A percentile compares a stretch with the other conserved stretches of the same genome.
Conservation (phyloP, 352 stramenopile species). For the Discostella stelligera region DNA sequence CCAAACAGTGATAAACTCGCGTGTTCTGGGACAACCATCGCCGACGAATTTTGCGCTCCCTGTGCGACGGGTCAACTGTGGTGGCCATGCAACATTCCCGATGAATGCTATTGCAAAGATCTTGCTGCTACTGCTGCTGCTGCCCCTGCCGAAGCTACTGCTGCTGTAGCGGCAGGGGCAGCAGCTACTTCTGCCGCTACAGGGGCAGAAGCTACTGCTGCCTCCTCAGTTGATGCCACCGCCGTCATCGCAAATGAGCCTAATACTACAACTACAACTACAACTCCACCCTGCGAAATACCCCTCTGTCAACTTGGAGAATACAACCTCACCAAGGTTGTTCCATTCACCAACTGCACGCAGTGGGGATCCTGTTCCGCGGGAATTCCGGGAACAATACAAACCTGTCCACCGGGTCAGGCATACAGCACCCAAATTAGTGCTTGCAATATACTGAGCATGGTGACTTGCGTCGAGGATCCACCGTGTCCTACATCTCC, state of each 20-base stretch:
- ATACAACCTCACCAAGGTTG: conserved; percentile 1
- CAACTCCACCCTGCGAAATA: conserved; percentile 9
- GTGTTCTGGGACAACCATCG: conserved; percentile 4
- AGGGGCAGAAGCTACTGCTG: too few species aligned
- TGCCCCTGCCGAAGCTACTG: not conserved
- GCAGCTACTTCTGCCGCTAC: too few species aligned
- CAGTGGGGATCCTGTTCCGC: conserved; percentile 26
- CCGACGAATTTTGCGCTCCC: conserved; percentile 6
- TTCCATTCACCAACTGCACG: conserved; percentile 17
- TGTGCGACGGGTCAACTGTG: conserved; percentile 24
- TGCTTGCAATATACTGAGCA: conserved; percentile 22
- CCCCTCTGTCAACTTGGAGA: conserved; percentile 15
- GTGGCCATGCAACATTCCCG: conserved; percentile 29
- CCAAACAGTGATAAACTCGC: not conserved
- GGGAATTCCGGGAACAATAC: conserved; percentile 9
- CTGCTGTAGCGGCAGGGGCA: too few species aligned
- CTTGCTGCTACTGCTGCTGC: not conserved
- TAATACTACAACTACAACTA: not conserved
- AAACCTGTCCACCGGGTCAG: conserved; percentile 14
- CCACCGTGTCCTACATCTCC: conserved; percentile 24
- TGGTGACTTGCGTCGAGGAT: conserved; percentile 25
- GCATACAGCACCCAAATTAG: conserved; percentile 20
- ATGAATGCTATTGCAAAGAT: conserved; percentile 25
- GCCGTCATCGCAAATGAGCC: not conserved
- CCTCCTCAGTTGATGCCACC: too few species aligned